phyloP scores from a whole-genome alignment of 768 basidiomycete species.

The Russula abietina region DNA sequence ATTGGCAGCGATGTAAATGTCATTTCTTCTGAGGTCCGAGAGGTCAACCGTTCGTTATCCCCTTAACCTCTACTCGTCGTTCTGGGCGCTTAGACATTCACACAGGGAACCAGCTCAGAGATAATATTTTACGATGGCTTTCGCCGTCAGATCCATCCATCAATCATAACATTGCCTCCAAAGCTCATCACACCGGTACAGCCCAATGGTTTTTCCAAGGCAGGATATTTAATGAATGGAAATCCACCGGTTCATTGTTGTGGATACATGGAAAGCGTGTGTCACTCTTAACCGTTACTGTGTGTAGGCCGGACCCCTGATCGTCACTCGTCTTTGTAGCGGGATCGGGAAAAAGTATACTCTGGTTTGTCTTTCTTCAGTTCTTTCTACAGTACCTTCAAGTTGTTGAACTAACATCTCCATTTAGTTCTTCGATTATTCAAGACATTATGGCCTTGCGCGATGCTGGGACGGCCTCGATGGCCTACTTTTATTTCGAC shows the following conservation, averaged over 20 bases:
- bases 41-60: not conserved
- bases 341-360: not conserved
- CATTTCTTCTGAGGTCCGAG: no score
- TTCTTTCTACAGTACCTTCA: not conserved
- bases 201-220: not conserved
- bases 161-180: not conserved
- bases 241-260: not conserved
- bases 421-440: not conserved
- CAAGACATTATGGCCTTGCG: not conserved
- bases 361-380: not conserved
- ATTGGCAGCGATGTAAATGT: no score
- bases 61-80: not conserved
- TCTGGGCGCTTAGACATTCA: not conserved
- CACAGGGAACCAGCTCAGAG: not conserved
- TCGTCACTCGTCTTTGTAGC: not conserved
- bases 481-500: slow-evolving; percentile 11
- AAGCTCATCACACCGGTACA: not conserved
- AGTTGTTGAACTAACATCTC: not conserved
- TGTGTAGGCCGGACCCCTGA: not conserved
- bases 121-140: not conserved
- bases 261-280: not conserved
- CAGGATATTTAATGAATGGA: not conserved
- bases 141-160: not conserved
- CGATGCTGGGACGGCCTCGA: not conserved
- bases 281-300: not conserved